phyloP scores from a whole-genome alignment of 2,329 filamentous ascomycete species.

The Neofusicoccum sp. region DNA sequence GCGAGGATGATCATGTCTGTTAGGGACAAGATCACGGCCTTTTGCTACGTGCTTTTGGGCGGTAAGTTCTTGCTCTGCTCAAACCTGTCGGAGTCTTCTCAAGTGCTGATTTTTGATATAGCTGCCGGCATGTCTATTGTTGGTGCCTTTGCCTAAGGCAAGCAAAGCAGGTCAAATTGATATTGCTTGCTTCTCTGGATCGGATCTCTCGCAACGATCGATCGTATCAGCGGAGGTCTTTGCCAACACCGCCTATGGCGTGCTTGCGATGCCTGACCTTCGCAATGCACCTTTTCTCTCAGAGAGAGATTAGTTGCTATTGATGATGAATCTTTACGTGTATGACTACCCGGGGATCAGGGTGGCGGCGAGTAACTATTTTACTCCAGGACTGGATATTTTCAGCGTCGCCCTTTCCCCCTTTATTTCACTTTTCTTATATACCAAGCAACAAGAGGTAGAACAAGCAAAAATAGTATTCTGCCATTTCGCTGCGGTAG shows the following conservation, averaged over 20 bases:
- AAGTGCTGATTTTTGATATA: background rate
- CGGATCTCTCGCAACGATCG: background rate
- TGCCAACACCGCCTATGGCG: too few relatives aligned
- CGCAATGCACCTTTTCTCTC: background rate
- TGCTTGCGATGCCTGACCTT: background rate
- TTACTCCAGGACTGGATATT: background rate
- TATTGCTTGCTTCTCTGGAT: background rate
- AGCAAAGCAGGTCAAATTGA: background rate
- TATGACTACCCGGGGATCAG: background rate
- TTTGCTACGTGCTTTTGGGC: slow-evolving; percentile 45
- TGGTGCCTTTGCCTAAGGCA: slow-evolving; percentile 38
- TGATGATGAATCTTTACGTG: background rate
- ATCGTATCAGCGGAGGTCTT: too few relatives aligned
- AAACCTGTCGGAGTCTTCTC: background rate
- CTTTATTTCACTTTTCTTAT: too few relatives aligned
- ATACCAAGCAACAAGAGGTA: too few relatives aligned
- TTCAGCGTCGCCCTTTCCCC: too few relatives aligned
- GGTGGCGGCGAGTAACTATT: background rate
- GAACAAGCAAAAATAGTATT: too few relatives aligned
- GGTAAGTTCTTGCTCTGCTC: slow-evolving; percentile 15
- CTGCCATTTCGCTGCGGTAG: too few relatives aligned
- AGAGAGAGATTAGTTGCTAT: background rate
- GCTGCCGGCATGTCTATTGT: slow-evolving; percentile 41
- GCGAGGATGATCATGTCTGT: slow-evolving; percentile 46
- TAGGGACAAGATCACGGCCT: slow-evolving; percentile 58